These are phyloP conservation scores for Prosopis cineraria DNA, from an alignment of 306 rosid species.

Conservation along the genomic window DNA sequence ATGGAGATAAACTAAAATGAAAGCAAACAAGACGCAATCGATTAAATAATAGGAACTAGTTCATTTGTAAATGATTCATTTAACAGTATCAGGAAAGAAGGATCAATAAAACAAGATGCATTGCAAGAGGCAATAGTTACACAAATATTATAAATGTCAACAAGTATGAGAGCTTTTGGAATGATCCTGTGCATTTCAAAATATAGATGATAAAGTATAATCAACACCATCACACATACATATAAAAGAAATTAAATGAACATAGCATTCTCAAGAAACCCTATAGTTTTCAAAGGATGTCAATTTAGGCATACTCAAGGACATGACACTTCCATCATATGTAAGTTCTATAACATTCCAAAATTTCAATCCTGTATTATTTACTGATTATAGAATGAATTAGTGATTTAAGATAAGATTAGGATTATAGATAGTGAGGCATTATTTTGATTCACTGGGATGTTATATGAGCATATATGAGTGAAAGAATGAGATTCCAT, in stretches of 20 bases:
- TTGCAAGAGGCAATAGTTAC: constrained; percentile 17
- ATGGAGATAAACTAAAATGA: no score
- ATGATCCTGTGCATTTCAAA: constrained; percentile 68
- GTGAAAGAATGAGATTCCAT: no score
- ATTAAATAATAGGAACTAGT: constrained; percentile 26
- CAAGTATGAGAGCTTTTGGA: constrained; percentile 88
- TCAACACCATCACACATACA: constrained; percentile 8
- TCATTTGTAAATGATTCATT: constrained; percentile 2
- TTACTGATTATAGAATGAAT: no score
- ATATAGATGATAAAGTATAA: constrained; percentile 28
- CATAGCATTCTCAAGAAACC: neutral
- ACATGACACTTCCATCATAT: constrained; percentile 87
- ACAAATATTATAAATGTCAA: constrained; percentile 45
- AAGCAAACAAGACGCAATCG: no score
- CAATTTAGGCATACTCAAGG: constrained; percentile 62
- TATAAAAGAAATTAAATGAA: neutral
- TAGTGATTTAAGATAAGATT: no score
- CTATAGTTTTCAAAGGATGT: neutral
- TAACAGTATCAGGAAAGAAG: neutral
- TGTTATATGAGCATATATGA: no score
- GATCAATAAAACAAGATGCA: neutral
- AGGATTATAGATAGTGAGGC: no score
- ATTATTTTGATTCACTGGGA: no score
- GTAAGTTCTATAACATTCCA: no score
- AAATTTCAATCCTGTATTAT: no score